Base-by-base conservation (phyloP, 768 basidiomycete species). In the Dacryopinax primogenitus region DNA sequence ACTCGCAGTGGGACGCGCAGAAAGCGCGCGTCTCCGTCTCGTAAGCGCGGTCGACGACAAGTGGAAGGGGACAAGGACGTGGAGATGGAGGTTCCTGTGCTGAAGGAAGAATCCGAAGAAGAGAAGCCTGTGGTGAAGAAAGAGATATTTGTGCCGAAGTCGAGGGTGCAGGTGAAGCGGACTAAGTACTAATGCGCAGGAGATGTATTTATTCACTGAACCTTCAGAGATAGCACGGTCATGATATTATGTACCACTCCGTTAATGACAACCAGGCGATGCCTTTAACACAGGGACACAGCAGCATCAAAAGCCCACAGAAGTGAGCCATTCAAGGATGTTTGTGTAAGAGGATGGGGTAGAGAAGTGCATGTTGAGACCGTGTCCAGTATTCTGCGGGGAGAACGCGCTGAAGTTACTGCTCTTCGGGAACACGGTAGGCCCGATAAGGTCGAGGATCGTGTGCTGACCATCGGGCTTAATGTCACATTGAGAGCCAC, bases 301-400 rank as follows among this genome's bases (percentile, higher is more conserved):
- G 51, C 9, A 30, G 3, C 7, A 44, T 44, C 18, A 44, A 15
- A 23, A 6, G 51, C 11, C 21, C 21, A 66, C 35, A 21, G 35
- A n/a, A 35, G 16, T 32, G 18, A 67, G 45, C 32, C 63, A 67
- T 1, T 32, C 28, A 26, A 67, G 44, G n/a, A 58, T 67, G 41
- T 67, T 63, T 13, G 44, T 37, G 34, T 67, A 67, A n/a, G 51
- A 33, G 6, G 30, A 41, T 16, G 63, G 63, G 3, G 66, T 51
- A 3, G 37, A 37, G 30, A 64, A 37, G 35, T 67, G 66, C 63
- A 64, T 13, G 64, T 67, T 67, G 34, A 67, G 41, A 16, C 44
- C 66, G 33, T 67, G 66, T 21, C 66, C 66, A 30, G 51, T 61
- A 47, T 67, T 61, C 1, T n/a, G 23, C 1, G 66, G 66, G 15